phyloP scores from a whole-genome alignment of 2,329 filamentous ascomycete genomes.

The Venturia pyrina region DNA sequence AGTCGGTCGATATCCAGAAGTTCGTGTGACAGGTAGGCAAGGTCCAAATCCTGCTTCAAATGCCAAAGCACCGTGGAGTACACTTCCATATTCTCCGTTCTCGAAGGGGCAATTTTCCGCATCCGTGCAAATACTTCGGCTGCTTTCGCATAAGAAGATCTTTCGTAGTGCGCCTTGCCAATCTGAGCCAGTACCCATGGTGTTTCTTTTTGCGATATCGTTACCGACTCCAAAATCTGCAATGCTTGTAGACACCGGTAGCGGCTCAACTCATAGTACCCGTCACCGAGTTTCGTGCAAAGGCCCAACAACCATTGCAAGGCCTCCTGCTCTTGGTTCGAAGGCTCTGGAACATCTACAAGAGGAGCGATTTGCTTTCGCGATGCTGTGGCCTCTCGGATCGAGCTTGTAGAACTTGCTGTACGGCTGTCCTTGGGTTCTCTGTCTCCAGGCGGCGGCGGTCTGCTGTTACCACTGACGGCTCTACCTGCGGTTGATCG shows the following conservation, averaged over 20 bases:
- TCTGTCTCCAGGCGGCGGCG: conserved; percentile 57
- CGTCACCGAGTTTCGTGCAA: conserved; percentile 70
- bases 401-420: conserved; percentile 22
- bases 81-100: conserved; percentile 91
- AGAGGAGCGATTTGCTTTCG: neutral
- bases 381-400: conserved; percentile 1
- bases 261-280: conserved; percentile 66
- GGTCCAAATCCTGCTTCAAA: conserved; percentile 79
- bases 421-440: conserved; percentile 52
- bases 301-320: conserved; percentile 69
- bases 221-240: conserved; percentile 60
- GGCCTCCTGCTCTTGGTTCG: conserved; percentile 53
- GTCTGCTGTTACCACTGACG: conserved; percentile 83
- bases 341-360: neutral
- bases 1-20: conserved; percentile 78
- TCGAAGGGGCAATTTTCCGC: conserved; percentile 67
- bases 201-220: conserved; percentile 70
- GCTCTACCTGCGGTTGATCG: conserved; percentile 74
- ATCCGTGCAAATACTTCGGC: conserved; percentile 78
- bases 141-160: conserved; percentile 73
- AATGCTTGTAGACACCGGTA: conserved; percentile 74
- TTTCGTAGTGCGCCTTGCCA: conserved; percentile 84
- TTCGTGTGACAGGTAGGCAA: conserved; percentile 87
- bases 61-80: conserved; percentile 99
- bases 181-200: conserved; percentile 90